A percentile compares a stretch with the other conserved stretches of the same genome.
Evolutionary conservation across 768 basidiomycete species (phyloP).

Genomic region (Rhodosporidiobolus sp.): DNA sequence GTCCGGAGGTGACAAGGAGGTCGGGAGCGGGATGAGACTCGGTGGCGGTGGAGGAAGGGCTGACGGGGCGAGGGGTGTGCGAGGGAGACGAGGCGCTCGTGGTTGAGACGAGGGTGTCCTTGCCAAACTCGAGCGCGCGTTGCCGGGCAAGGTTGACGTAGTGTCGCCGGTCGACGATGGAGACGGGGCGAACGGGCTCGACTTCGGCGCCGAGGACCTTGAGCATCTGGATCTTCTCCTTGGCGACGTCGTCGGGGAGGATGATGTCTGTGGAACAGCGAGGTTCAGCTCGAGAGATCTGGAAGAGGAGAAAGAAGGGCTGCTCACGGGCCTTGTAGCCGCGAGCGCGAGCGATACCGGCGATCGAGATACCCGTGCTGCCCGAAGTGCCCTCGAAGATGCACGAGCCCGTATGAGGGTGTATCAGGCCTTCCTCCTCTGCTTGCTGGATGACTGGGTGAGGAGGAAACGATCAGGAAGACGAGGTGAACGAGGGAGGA

Average conservation of each 20-base stretch:
- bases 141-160: constrained; percentile 75
- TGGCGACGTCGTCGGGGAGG: constrained; percentile 53
- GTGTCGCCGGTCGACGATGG: constrained; percentile 96
- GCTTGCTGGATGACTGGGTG: constrained; percentile 86
- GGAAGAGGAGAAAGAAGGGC: background rate
- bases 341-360: constrained; percentile 65
- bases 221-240: constrained; percentile 81
- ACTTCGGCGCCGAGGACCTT: constrained; percentile 82
- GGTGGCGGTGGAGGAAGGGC: constrained; percentile 15
- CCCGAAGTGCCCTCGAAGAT: constrained; percentile 98
- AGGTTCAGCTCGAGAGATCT: constrained; percentile 58
- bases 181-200: constrained; percentile 80
- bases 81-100: constrained; percentile 6
- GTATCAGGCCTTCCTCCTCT: constrained; percentile 72
- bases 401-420: constrained; percentile 80
- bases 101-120: constrained; percentile 19
- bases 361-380: constrained; percentile 92
- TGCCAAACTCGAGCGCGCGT: constrained; percentile 71
- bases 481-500: background rate
- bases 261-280: constrained; percentile 5
- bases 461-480: background rate
- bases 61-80: background rate
- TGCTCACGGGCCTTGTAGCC: constrained; percentile 43
- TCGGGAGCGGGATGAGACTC: constrained; percentile 41
- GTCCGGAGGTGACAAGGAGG: constrained; percentile 15